A percentile compares a stretch with the other conserved stretches of the same genome.
phyloP scores from a whole-genome alignment of 2,329 filamentous ascomycete genomes.

The Graphilbum ipis-grandicollis region DNA sequence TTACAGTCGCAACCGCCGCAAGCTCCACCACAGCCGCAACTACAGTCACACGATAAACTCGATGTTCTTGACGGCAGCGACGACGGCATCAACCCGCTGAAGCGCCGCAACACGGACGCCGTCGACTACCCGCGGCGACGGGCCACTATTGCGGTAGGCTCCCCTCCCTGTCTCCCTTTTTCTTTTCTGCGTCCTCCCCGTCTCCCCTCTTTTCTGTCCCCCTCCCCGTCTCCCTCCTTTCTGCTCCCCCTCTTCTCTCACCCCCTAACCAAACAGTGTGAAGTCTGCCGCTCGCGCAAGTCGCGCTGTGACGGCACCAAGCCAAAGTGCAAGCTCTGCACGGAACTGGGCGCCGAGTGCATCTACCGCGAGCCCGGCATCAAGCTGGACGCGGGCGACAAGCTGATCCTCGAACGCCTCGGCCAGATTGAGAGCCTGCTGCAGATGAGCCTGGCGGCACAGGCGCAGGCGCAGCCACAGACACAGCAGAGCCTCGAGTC shows the following conservation, averaged over 20 bases:
- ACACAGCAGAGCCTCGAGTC: background rate
- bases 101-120: slow-evolving; percentile 44
- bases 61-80: slow-evolving; percentile 28
- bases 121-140: slow-evolving; percentile 47
- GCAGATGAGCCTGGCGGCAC: slow-evolving; percentile 47
- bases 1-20: background rate
- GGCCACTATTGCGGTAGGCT: slow-evolving; percentile 47
- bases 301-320: slow-evolving; percentile 64
- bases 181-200: no score
- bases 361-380: slow-evolving; percentile 74
- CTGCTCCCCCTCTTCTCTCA: slow-evolving; percentile 6
- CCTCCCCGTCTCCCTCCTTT: no score
- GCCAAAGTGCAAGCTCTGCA: slow-evolving; percentile 72
- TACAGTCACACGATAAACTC: slow-evolving; percentile 22
- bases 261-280: slow-evolving; percentile 35
- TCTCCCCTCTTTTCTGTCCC: no score
- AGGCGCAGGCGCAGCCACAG: slow-evolving; percentile 23
- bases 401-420: slow-evolving; percentile 65
- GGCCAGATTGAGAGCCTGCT: slow-evolving; percentile 62
- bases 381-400: slow-evolving; percentile 75
- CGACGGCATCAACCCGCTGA: slow-evolving; percentile 39
- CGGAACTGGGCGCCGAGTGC: slow-evolving; percentile 66
- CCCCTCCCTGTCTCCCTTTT: background rate
- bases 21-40: background rate
- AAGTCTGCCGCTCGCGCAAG: slow-evolving; percentile 66